These are phyloP conservation scores for Ganoderma sinense DNA, from an alignment of 1,284 basidiomycete genomes.

Conservation along the genomic window DNA sequence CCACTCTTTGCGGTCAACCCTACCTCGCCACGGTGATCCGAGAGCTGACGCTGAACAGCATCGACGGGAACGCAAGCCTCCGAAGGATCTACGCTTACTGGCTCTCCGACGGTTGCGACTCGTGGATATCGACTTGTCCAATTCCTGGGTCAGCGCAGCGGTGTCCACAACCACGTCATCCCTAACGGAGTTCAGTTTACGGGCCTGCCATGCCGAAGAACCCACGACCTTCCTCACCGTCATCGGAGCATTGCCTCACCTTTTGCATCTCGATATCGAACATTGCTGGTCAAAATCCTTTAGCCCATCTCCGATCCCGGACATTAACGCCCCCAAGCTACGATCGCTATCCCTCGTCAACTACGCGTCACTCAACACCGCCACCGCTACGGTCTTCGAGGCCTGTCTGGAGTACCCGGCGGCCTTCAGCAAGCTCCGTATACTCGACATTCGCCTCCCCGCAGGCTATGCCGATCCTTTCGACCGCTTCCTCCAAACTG, in stretches of 20 bases:
- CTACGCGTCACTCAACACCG: background rate
- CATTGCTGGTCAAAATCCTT: constrained; percentile 2
- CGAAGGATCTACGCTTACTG: background rate
- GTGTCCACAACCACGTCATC: background rate
- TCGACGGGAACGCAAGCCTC: background rate
- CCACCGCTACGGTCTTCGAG: background rate
- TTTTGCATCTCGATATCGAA: constrained; percentile 14
- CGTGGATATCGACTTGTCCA: constrained; percentile 5
- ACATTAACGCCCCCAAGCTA: background rate
- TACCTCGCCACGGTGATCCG: constrained; percentile 22
- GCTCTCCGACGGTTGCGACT: constrained; percentile 13
- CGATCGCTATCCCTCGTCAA: constrained; percentile 11
- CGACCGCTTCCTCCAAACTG: constrained; percentile 16
- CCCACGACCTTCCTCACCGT: constrained; percentile 2
- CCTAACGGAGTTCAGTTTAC: constrained; percentile 11
- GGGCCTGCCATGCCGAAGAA: constrained; percentile 3
- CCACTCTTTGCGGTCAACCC: constrained; percentile 19
- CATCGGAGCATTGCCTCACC: constrained; percentile 2
- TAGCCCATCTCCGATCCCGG: background rate
- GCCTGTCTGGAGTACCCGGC: background rate
- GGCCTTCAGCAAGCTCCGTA: constrained; percentile 7
- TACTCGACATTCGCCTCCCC: constrained; percentile 8
- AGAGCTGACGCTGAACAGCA: constrained; percentile 16
- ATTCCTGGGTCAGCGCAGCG: constrained; percentile 3
- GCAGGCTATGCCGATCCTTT: background rate